Evolutionary conservation across 768 basidiomycete genomes (phyloP).

Genomic region (Roridomyces roridus): DNA sequence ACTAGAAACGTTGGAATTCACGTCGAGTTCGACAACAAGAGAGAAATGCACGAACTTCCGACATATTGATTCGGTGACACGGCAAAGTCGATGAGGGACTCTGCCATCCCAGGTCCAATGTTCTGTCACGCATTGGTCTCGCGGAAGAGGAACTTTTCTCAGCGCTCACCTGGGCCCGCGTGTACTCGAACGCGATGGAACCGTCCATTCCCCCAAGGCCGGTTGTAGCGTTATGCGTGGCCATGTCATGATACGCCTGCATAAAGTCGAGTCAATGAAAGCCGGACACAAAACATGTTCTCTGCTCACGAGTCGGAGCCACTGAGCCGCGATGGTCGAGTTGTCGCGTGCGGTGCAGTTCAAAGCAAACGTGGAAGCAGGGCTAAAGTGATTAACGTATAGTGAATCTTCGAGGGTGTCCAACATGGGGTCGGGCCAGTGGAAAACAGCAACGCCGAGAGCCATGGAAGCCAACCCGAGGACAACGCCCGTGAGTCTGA

Average conservation of each 20-base stretch:
- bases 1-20: slow-evolving; percentile 10
- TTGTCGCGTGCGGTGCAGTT: slow-evolving; percentile 7
- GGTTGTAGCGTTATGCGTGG: slow-evolving; percentile 20
- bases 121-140: not conserved
- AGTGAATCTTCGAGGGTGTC: slow-evolving; percentile 9
- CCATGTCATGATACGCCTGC: slow-evolving; percentile 28
- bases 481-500: too few species aligned
- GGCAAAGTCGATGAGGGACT: not conserved
- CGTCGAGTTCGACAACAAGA: not conserved
- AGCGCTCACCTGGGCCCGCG: slow-evolving; percentile 20
- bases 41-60: slow-evolving; percentile 12
- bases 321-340: slow-evolving; percentile 21
- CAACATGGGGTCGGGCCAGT: slow-evolving; percentile 13
- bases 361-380: not conserved
- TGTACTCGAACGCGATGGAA: slow-evolving; percentile 26
- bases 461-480: too few species aligned
- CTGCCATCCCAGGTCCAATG: not conserved
- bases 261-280: not conserved
- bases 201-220: slow-evolving; percentile 32
- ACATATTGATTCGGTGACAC: slow-evolving; percentile 3
- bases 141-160: not conserved
- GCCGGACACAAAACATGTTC: not conserved
- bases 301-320: slow-evolving; percentile 22
- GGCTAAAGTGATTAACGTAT: not conserved
- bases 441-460: slow-evolving; percentile 7